These are phyloP conservation scores for Puccinellia tenuiflora DNA, from an alignment of 176 grass and related monocot species.

Conservation along the genomic window DNA sequence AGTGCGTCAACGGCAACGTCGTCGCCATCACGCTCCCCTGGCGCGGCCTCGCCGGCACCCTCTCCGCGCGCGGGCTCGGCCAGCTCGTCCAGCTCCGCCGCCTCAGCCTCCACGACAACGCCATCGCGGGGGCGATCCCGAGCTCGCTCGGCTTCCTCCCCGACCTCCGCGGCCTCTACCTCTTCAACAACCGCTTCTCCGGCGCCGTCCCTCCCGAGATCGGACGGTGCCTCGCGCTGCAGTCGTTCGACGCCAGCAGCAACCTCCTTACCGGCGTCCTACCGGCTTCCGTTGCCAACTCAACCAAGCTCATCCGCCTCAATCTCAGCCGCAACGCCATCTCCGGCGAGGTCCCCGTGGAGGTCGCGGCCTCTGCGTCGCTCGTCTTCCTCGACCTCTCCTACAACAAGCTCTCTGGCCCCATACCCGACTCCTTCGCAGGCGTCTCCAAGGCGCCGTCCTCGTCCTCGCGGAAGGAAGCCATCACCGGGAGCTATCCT, in stretches of 20 bases:
- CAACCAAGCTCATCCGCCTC: constrained; percentile 24
- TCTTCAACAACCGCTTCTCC: constrained; percentile 82
- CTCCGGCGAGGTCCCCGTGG: neutral
- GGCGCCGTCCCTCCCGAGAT: constrained; percentile 18
- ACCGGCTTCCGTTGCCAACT: neutral
- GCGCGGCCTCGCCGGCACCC: neutral
- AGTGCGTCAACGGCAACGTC: constrained; percentile 15
- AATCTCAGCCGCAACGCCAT: constrained; percentile 20
- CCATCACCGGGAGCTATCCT: constrained; percentile 43
- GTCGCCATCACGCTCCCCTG: constrained; percentile 20
- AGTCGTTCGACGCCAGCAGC: neutral
- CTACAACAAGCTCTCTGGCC: constrained; percentile 51
- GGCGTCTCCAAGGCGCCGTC: neutral
- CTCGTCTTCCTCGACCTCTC: constrained; percentile 20
- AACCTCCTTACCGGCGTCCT: neutral
- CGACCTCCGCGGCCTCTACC: constrained; percentile 46
- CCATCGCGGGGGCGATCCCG: neutral
- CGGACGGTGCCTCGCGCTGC: neutral
- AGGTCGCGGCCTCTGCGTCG: neutral
- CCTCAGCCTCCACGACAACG: constrained; percentile 14
- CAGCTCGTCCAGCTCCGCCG: neutral
- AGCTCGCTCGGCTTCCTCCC: constrained; percentile 7
- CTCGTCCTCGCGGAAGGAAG: neutral
- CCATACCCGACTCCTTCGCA: constrained; percentile 24
- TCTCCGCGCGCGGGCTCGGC: neutral